Base-by-base conservation (phyloP, 129 eudicot species). In the Tanacetum coccineum region DNA sequence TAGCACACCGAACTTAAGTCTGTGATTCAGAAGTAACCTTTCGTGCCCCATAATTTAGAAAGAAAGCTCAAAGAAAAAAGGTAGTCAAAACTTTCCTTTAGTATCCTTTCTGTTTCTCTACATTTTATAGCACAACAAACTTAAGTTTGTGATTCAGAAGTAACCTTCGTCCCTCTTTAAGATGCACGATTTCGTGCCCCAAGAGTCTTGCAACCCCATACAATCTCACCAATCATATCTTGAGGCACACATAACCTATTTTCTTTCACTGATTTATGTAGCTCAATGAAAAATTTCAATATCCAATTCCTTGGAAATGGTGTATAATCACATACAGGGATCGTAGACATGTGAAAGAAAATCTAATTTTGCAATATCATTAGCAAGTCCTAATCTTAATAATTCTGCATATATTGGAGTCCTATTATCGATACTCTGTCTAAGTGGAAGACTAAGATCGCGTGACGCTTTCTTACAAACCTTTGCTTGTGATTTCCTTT, bases 381-480 rank as follows among this genome's bases (percentile, higher is more conserved):
- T 95, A 25, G 80, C 91, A 72, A 92, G 87, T 26, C 98, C 98
- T 84, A n/a, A n/a, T n/a, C n/a, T n/a, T n/a, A n/a, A n/a, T n/a
- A n/a, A n/a, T n/a, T n/a, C n/a, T n/a, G n/a, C n/a, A n/a, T n/a
- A n/a, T n/a, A n/a, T n/a, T n/a, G n/a, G n/a, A n/a, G n/a, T n/a
- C n/a, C n/a, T n/a, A n/a, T n/a, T n/a, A n/a, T n/a, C n/a, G n/a
- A n/a, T n/a, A n/a, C n/a, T n/a, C n/a, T n/a, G n/a, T n/a, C n/a
- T n/a, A n/a, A n/a, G n/a, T n/a, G n/a, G n/a, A n/a, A n/a, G n/a
- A n/a, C n/a, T n/a, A n/a, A n/a, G 93, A 76, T 87, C 81, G 9
- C 96, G 90, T 3, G 86, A 80, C 18, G 84, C 94, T 49, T 86
- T 86, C 80, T 86, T 88, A 74, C 83, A 92, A 53, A 92, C 98